Evolutionary conservation across 2,329 filamentous ascomycete genomes (phyloP), one percentile per base, ranked within the genome.

Genomic region (Byssothecium circinans): DNA sequence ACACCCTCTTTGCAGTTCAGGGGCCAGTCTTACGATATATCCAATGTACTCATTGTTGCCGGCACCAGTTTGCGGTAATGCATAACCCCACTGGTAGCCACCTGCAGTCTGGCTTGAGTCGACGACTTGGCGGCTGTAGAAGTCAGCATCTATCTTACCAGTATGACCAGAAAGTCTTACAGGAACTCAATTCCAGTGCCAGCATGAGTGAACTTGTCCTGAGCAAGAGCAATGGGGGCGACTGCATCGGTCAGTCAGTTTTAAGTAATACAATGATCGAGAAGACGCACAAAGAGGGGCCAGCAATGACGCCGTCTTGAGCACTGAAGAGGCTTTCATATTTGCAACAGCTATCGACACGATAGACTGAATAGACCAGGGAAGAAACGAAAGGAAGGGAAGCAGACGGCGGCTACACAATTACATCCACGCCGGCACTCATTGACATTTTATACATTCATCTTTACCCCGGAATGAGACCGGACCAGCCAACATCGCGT

Each of bases 31-130:
- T 47, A 68, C 67, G 25, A 72, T 56, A 49, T 68, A 68, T 39
- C 69, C 69, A 54, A 72, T 69, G 50, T 72, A 72, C 38, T 71
- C 68, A 45, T 62, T 58, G 46, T 67, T 64, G 29, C 50, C 52
- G 22, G 50, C 59, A 19, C 55, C 58, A 5, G 42, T 42, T 41
- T 20, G 48, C 7, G 69, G 69, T 12, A 72, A 45, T 20, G 64
- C 69, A 47, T 61, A 67, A 46, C 68, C 69, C 56, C 60, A 71
- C 40, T 72, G 56, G 11, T 66, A 64, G 8, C 68, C 67, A 49
- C 68, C 68, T 18, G 52, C 41, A 15, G 68, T 70, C 43, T 68
- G 61, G 25, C 54, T 42, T 12, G 40, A 37, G 20, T 49, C 49
- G 40, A 70, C 45, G 17, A 49, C 50, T 39, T 65, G 60, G n/a